Evolutionary conservation across 2,329 filamentous ascomycete species (phyloP), one percentile per base, ranked within the genome.

Genomic region (Fusarium humuli): DNA sequence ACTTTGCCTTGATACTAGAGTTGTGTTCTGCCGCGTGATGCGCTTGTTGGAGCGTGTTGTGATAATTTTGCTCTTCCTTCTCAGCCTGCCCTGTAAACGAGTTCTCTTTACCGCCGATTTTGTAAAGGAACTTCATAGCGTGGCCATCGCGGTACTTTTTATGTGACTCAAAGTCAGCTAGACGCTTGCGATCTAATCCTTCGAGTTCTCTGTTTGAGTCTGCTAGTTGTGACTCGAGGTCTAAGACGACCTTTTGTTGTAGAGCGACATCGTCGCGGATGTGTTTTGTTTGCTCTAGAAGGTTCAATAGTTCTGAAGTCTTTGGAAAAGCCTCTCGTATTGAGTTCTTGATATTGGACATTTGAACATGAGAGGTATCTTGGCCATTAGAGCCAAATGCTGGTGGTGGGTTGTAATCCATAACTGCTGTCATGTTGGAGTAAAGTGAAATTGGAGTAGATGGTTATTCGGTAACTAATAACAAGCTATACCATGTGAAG

Each of bases 11-110:
- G 5, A 88, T 72, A 54, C 79, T 77, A 3, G 80, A 78, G 40
- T 83, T 80, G 50, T 81, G 72, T 41, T 83, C 80, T 47, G 82
- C 81, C 44, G 83, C 82, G 25, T 83, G 79, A 25, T 84, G 80
- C 61, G 85, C 80, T 30, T 82, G 76, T 62, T 87, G 83, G 48
- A 87, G 80, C 0, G 83, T 86, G 47, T 86, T 82, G 27, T 86
- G 81, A 74, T 87, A 89, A 66, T 88, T 86, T 45, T 79, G 77
- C 74, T 88, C 86, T 75, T 88, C 86, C 65, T 84, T 86, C 50
- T 82, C 81, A 16, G 85, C 84, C 52, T 80, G 81, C n/a, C 81
- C 80, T 18, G 79, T 77, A 50, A 77, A 78, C 11, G 72, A 70
- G 5, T 75, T 83, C 44, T 81, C 80, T 65, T 83, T 83, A 29